phyloP scores from a whole-genome alignment of 2,329 filamentous ascomycete species.

The Chalara sp. region DNA sequence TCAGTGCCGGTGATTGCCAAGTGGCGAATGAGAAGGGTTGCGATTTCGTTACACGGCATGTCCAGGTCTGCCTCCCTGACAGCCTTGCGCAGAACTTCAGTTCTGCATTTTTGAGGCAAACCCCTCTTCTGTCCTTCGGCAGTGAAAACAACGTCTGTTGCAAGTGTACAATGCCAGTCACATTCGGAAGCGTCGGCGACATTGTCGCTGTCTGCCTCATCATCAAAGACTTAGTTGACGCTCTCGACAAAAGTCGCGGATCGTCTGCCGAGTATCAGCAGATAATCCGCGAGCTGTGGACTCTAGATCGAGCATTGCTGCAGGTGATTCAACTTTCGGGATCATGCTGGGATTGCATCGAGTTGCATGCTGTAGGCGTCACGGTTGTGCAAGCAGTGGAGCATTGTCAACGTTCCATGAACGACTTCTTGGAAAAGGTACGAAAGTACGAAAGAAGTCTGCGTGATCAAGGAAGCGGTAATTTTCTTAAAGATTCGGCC shows the following conservation, averaged over 20 bases:
- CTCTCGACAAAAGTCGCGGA: conserved; percentile 1
- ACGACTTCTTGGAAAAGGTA: neutral
- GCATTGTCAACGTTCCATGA: neutral
- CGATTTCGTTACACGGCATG: too few relatives aligned
- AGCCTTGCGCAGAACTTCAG: too few relatives aligned
- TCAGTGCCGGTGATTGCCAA: too few relatives aligned
- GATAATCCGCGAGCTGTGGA: conserved; percentile 18
- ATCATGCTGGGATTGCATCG: neutral
- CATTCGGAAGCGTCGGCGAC: conserved; percentile 2
- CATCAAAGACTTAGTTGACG: conserved; percentile 3
- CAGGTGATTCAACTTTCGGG: neutral
- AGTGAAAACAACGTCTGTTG: too few relatives aligned
- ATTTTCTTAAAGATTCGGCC: neutral
- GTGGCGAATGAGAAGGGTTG: too few relatives aligned
- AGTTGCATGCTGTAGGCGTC: neutral
- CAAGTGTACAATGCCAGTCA: conserved; percentile 1
- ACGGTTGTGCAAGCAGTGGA: neutral
- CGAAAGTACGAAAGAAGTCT: neutral
- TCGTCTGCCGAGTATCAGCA: conserved; percentile 19
- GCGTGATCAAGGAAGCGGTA: neutral
- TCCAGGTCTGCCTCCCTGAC: too few relatives aligned
- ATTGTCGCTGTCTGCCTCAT: conserved; percentile 12
- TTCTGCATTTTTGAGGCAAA: too few relatives aligned
- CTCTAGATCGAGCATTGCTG: conserved; percentile 5
- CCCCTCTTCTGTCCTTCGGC: too few relatives aligned